phyloP scores from a whole-genome alignment of 257 asterid genomes.

The Capsicum chinense region DNA sequence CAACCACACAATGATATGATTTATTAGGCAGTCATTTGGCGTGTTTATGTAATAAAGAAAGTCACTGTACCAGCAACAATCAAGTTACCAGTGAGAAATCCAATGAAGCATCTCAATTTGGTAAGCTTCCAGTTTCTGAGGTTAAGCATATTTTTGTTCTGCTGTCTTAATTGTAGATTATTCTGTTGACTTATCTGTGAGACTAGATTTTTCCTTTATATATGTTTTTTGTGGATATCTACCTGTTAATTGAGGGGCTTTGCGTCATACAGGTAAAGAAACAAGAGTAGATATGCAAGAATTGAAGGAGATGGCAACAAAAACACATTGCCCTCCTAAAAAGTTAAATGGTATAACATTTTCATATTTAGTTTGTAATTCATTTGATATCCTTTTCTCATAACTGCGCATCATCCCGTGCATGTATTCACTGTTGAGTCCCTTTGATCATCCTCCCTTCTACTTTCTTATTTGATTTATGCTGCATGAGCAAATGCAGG shows the following conservation, averaged over 20 bases:
- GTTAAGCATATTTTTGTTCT: conserved; percentile 2
- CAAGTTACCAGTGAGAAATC: not conserved
- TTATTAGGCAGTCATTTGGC: conserved; percentile 8
- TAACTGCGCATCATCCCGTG: not conserved
- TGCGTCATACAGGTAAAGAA: conserved; percentile 12
- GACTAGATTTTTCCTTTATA: not conserved
- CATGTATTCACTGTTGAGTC: not conserved
- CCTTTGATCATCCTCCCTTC: not conserved
- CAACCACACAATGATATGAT: not conserved
- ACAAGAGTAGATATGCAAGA: conserved; percentile 16
- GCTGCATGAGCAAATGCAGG: conserved; percentile 25
- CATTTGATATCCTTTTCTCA: conserved; percentile 14
- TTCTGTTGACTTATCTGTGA: conserved; percentile 22
- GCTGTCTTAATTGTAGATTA: conserved; percentile 28
- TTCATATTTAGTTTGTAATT: conserved; percentile 19
- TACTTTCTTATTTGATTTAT: not conserved
- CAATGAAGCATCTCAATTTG: conserved; percentile 6
- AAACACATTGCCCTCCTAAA: not conserved
- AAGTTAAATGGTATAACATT: conserved; percentile 21
- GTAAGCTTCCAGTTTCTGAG: conserved; percentile 12
- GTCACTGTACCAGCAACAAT: conserved; percentile 4
- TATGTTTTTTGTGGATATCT: not conserved
- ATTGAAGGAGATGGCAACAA: not conserved
- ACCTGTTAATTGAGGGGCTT: not conserved
- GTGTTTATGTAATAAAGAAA: not conserved